These are phyloP conservation scores for Leccinum sublutescens DNA, from an alignment of 768 basidiomycete genomes.

Conservation along the genomic window DNA sequence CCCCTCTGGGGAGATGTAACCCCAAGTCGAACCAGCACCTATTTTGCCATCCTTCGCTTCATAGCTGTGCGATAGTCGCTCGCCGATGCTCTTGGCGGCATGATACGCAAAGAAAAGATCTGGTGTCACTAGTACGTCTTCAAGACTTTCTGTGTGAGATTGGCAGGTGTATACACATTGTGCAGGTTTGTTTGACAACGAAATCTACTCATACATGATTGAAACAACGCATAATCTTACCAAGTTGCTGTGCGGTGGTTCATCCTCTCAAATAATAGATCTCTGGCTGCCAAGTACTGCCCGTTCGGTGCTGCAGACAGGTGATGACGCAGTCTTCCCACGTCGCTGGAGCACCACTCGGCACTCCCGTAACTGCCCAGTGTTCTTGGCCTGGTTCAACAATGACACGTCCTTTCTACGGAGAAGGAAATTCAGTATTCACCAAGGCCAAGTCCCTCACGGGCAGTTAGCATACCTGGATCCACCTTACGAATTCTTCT, in stretches of 20 bases:
- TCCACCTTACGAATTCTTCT: slow-evolving; percentile 28
- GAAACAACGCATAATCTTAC: slow-evolving; percentile 4
- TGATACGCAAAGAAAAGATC: not conserved
- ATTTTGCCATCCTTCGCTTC: not conserved
- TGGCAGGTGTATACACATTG: slow-evolving; percentile 3
- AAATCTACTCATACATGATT: slow-evolving; percentile 8
- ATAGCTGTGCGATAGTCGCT: not conserved
- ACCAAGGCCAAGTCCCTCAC: not conserved
- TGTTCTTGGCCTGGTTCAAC: slow-evolving; percentile 38
- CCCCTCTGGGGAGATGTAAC: slow-evolving; percentile 4
- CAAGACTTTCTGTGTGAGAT: slow-evolving; percentile 1
- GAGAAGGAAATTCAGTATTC: not conserved
- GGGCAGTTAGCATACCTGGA: slow-evolving; percentile 30
- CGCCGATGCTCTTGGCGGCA: not conserved
- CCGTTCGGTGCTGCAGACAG: slow-evolving; percentile 38
- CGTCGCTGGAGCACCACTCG: slow-evolving; percentile 17
- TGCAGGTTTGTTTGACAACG: slow-evolving; percentile 14
- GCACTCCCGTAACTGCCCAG: slow-evolving; percentile 35
- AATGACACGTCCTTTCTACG: slow-evolving; percentile 26
- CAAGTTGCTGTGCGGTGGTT: not conserved
- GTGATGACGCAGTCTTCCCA: slow-evolving; percentile 39
- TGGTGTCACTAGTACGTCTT: slow-evolving; percentile 1
- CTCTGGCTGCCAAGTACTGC: slow-evolving; percentile 45
- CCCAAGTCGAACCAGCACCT: not conserved
- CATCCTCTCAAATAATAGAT: slow-evolving; percentile 32